Base-by-base conservation (phyloP, 495 filamentous ascomycete species). In the Annulohypoxylon stygium region DNA sequence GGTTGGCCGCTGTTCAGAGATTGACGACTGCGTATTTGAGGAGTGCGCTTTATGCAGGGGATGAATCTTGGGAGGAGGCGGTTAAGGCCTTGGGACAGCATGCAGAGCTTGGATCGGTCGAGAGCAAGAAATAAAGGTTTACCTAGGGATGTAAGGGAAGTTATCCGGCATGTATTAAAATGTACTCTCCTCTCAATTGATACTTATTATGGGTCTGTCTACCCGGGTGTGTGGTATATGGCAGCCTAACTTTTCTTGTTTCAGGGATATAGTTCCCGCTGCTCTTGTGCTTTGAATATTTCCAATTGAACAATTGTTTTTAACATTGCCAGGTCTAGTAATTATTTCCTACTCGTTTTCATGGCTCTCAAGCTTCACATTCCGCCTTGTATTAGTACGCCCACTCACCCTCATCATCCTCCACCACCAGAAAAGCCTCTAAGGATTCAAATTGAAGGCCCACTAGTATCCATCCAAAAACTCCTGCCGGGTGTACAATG, bases 1-100 rank as follows among this genome's bases (percentile, higher is more conserved):
- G 72, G 37, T 65, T 85, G 39, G 78, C 39, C 0, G 54, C 78
- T 2, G 81, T 83, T 9, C 82, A 82, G 67, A 75, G 82, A 37
- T 63, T 83, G 67, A 81, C 82, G 7, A 79, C 72, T 78, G 82
- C 83, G 10, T 85, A 84, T 69, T 69, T 84, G 51, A 72, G 78
- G 47, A 83, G 77, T 50, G 72, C 70, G 26, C 72, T 85, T 0
- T 82, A 81, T 39, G 77, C 77, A 7, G 81, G 75, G 3, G 82
- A 83, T 47, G 39, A 34, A 0, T 71, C 81, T 59, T 84, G 81
- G 82, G 74, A 71, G 0, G 61, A 74, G 48, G 80, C 78, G 0
- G 72, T 72, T 30, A 62, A 74, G 43, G 81, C 77, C 0, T 47
- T 85, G 41, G 67, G 70, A 51, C 50, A 62, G 37, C 71, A 81